Base-by-base conservation (phyloP, 2,329 filamentous ascomycete species). In the Aspergillus bombycis region DNA sequence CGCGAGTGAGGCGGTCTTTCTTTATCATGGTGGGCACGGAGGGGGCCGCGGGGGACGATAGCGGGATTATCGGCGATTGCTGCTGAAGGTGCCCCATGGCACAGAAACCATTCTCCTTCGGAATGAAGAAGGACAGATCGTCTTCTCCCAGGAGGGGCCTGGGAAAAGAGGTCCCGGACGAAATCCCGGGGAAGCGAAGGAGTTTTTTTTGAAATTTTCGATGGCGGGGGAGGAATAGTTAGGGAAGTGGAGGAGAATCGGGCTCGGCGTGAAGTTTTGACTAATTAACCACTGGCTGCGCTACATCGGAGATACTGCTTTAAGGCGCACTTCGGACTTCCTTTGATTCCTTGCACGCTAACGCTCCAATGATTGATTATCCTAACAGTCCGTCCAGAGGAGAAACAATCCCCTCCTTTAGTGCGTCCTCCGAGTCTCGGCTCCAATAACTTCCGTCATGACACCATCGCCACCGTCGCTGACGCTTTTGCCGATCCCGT, bases 51-150 rank as follows among this genome's bases (percentile, higher is more conserved):
- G 69, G 61, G 63, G 70, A 67, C 16, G 70, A 72, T n/a, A 69
- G 61, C 55, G 70, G 63, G 60, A 65, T 60, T 41, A 66, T 60
- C 55, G 61, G 60, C 59, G 68, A 67, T 56, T 67, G 69, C 61
- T 72, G 67, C 58, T 65, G 65, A 46, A 62, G 67, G 54, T 68
- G 66, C 54, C 68, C 67, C 71, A 74, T 74, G 62, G 61, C 67
- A 34, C 56, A 45, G 58, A 56, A 57, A 63, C 54, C 66, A 69
- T 69, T 65, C 62, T 68, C 58, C 58, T 58, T 38, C 26, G 28
- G n/a, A 43, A 32, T 21, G 23, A 41, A 34, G 16, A 62, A 43
- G 54, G 43, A 56, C 30, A 50, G 46, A 34, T 52, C 45, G 63
- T 62, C 63, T 64, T 65, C 66, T 66, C 67, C 68, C 67, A 68